phyloP scores from a whole-genome alignment of 169 alveolate species.

The Eimeria praecox region DNA sequence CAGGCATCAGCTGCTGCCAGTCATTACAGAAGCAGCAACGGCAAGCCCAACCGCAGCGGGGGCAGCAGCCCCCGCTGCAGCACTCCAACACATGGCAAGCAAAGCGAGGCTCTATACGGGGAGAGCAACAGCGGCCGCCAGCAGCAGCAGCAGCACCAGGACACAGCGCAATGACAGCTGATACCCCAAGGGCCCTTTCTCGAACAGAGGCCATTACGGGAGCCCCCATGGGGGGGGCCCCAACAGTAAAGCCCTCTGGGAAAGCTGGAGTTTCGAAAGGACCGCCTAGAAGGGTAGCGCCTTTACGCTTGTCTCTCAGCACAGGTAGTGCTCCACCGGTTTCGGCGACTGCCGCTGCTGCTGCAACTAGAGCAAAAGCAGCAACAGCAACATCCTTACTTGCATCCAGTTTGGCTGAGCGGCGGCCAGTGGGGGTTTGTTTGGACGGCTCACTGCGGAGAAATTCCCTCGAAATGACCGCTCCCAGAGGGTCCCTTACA shows the following conservation, averaged over 20 bases:
- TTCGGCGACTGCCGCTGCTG: not conserved
- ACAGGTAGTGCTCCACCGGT: not conserved
- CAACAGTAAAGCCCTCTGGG: not conserved
- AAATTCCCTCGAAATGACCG: not conserved
- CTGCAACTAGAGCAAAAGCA: not conserved
- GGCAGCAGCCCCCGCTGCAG: not conserved
- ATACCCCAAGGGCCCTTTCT: not conserved
- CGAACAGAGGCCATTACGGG: not conserved
- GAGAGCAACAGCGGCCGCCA: not conserved
- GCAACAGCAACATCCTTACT: too few species aligned
- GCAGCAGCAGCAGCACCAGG: not conserved
- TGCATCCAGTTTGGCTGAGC: not conserved
- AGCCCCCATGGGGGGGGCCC: not conserved
- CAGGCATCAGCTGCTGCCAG: not conserved
- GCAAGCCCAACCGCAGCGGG: not conserved
- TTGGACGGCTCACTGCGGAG: not conserved
- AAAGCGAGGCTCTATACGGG: not conserved
- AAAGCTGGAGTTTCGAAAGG: not conserved
- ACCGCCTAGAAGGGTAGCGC: not conserved
- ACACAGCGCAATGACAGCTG: not conserved
- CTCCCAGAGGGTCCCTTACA: slow-evolving; percentile 19
- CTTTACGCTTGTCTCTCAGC: slow-evolving; percentile 11
- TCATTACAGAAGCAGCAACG: not conserved
- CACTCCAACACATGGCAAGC: not conserved
- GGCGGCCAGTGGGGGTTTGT: not conserved